Base-by-base conservation (phyloP, 2,329 filamentous ascomycete genomes). In the Fusarium verticillioides region DNA sequence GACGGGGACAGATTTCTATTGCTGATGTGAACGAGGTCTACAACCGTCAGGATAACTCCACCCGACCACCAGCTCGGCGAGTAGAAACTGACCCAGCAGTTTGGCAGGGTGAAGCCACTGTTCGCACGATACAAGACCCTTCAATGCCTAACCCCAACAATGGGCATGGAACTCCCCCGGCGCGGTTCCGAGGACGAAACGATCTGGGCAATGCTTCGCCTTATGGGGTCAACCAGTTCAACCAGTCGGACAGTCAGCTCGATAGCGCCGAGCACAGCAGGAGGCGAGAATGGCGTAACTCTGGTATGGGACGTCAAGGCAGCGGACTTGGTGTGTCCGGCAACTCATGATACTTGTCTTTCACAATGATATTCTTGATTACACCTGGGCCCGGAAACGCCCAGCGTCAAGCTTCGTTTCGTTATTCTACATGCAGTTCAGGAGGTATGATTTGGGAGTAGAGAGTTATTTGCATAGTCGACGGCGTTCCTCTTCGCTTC, bases 51-150 rank as follows among this genome's bases (percentile, higher is more conserved):
- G 88, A 89, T 81, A 86, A 92, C 83, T 83, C 87, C 78, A 87
- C 80, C 59, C 84, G 85, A 59, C 88, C 86, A 37, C 85, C 85
- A 66, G 90, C 84, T 79, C 84, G 87, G 60, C 83, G 93, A 64
- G 94, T 97, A 59, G 95, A 98, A 79, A 94, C 93, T n/a, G 96
- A 98, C 79, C 94, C 93, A 9, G 89, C 93, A 28, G 88, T 93
- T 9, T 94, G 92, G 91, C 92, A 94, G 77, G 93, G 94, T 79
- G 95, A 97, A 82, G 92, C 90, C 73, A 95, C 93, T 54, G 94
- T 96, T 44, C 90, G 95, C 54, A 93, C 95, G 65, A 90, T 97
- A 39, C 88, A 91, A 75, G 89, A 92, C 21, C 85, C 88, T n/a
- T 81, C 84, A 18, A 75, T 82, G 53, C 83, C 85, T 13, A 83